Base-by-base conservation (phyloP, 2,329 filamentous ascomycete species). In the Aspergillus costaricaensis region DNA sequence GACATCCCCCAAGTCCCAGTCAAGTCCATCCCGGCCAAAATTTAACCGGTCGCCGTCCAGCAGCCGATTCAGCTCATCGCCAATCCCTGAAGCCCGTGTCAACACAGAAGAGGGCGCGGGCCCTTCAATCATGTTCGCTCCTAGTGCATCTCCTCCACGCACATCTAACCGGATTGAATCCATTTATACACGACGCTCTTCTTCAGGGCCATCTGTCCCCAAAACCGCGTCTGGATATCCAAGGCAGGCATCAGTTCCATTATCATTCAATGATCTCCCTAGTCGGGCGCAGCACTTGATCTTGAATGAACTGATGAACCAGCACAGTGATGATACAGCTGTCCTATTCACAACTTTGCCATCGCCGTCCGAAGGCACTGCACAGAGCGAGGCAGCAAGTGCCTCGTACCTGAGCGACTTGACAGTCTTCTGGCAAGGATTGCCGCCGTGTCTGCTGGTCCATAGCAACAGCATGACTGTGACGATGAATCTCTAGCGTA, bases 401-500 rank as follows among this genome's bases (percentile, higher is more conserved):
- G 79, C 91, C 59, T 84, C 85, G 63, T 96, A 95, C 74, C 80
- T 96, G 51, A 88, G 85, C 53, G 89, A 92, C 74, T 80, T 94
- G 61, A 90, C 95, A 74, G 85, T 95, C 2, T 77, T 96, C 60
- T 94, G 90, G 74, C 85, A 89, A 68, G 89, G 86, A 10, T 78
- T 94, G 62, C 91, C 91, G 27, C 91, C 92, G 1, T 86, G 87
- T 49, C 74, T 96, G 68, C 79, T 96, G 74, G 90, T 96, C 41
- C 84, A 96, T 76, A 92, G 90, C 75, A 96, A 96, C 76, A 92
- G 88, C 70, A 92, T 96, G 89, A 96, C 91, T 15, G 91, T 96
- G 50, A 96, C 77, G 57, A 77, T 79, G 72, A 79, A 79, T 60
- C 62, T 79, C 32, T 79, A 67, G 32, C 12, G 32, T 14, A 36